Conservation (phyloP, 2,329 filamentous ascomycete species). For the Aspergillus sp. region DNA sequence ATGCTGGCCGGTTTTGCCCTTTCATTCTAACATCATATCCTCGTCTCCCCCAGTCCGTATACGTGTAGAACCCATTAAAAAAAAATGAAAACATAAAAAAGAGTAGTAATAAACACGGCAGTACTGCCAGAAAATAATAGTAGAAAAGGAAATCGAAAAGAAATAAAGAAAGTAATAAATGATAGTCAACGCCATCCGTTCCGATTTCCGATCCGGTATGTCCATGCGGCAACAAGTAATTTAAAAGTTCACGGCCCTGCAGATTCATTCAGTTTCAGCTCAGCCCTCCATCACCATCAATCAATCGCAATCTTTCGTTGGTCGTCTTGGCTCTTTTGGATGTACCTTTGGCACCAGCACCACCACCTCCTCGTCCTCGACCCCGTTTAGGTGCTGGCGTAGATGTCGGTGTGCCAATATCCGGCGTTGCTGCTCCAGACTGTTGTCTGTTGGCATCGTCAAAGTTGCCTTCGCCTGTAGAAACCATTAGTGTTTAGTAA, state of each 20-base stretch:
- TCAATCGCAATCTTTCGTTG: conserved; percentile 44
- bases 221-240: conserved; percentile 5
- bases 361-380: conserved; percentile 45
- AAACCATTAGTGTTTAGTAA: conserved; percentile 6
- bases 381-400: conserved; percentile 50
- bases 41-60: too few relatives aligned
- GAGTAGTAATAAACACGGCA: not conserved
- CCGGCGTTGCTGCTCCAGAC: conserved; percentile 77
- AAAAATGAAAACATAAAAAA: too few relatives aligned
- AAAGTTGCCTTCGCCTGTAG: conserved; percentile 86
- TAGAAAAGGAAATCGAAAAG: conserved; percentile 2
- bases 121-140: not conserved
- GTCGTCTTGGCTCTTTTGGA: conserved; percentile 57
- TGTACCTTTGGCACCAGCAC: conserved; percentile 46
- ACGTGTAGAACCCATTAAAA: too few relatives aligned
- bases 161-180: conserved; percentile 2
- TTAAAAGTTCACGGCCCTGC: not conserved
- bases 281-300: conserved; percentile 39
- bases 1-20: too few relatives aligned
- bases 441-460: conserved; percentile 76
- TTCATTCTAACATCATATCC: too few relatives aligned
- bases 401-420: conserved; percentile 34
- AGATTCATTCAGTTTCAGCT: conserved; percentile 2
- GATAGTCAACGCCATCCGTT: conserved; percentile 8
- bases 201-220: not conserved